Evolutionary conservation across 345 rosid genomes (phyloP).

Genomic region (Acer campestre): DNA sequence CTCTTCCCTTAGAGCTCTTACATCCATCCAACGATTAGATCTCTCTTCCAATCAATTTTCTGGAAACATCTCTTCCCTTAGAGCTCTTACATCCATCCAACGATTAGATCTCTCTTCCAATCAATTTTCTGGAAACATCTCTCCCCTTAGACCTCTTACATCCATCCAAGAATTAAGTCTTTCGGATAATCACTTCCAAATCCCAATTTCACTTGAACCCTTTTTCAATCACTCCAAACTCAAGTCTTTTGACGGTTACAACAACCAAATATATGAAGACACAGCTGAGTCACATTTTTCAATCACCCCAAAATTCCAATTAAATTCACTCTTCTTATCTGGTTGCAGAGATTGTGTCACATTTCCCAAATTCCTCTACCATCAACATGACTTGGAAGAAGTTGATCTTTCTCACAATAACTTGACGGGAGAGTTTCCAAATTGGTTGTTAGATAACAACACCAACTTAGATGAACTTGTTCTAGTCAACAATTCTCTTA

Average conservation of each 20-base stretch:
- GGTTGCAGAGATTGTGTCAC: neutral
- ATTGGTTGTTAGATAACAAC: too few species aligned
- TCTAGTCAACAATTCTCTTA: neutral
- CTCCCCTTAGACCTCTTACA: too few species aligned
- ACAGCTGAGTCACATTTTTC: neutral
- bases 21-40: neutral
- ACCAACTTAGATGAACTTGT: neutral
- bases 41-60: too few species aligned
- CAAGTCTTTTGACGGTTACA: neutral
- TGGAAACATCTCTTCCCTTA: too few species aligned
- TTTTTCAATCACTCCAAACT: conserved; percentile 15
- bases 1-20: neutral
- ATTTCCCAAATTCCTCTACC: too few species aligned
- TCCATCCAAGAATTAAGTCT: too few species aligned
- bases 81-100: too few species aligned
- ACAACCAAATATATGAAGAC: neutral
- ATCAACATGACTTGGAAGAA: neutral
- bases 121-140: too few species aligned
- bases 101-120: too few species aligned
- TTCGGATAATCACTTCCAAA: conserved; percentile 8
- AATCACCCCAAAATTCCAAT: neutral
- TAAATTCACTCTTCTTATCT: neutral
- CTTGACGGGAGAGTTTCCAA: too few species aligned
- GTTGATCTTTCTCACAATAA: neutral
- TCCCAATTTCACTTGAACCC: conserved; percentile 19